These are phyloP conservation scores for Pseudogymnoascus sp. DNA, from an alignment of 2,329 filamentous ascomycete genomes.

Conservation along the genomic window DNA sequence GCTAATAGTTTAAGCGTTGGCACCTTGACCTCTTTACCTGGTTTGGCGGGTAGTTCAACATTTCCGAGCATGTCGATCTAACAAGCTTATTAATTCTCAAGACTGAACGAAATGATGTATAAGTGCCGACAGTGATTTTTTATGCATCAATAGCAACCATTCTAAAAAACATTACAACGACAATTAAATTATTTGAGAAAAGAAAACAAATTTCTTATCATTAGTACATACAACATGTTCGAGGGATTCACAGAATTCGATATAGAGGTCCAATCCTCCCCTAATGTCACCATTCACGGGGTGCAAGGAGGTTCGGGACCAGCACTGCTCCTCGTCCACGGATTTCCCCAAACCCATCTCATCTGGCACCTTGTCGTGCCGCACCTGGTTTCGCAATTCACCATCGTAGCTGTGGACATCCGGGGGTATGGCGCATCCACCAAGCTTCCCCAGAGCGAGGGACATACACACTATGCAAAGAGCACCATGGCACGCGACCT, in stretches of 20 bases:
- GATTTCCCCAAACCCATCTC: constrained; percentile 46
- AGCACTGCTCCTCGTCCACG: constrained; percentile 44
- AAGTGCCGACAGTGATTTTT: neutral
- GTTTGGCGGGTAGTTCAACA: no score
- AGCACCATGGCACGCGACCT: constrained; percentile 45
- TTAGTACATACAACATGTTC: constrained; percentile 33
- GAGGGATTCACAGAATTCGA: constrained; percentile 35
- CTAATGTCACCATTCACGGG: constrained; percentile 40
- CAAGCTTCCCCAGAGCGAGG: constrained; percentile 32
- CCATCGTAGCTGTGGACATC: constrained; percentile 42
- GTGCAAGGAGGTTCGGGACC: constrained; percentile 32
- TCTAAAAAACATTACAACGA: neutral
- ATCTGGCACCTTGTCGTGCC: constrained; percentile 46
- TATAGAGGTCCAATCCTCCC: constrained; percentile 30
- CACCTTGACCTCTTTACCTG: neutral
- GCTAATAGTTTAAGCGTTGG: neutral
- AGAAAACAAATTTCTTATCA: neutral
- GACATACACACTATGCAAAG: constrained; percentile 37
- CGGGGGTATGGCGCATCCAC: constrained; percentile 48
- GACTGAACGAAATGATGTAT: neutral
- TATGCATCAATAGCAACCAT: neutral
- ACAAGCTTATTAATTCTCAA: neutral
- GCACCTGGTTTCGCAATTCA: constrained; percentile 36
- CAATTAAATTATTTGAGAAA: neutral
- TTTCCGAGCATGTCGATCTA: neutral